Evolutionary conservation across 2,329 filamentous ascomycete species (phyloP).

Genomic region (Xylaria sp.): DNA sequence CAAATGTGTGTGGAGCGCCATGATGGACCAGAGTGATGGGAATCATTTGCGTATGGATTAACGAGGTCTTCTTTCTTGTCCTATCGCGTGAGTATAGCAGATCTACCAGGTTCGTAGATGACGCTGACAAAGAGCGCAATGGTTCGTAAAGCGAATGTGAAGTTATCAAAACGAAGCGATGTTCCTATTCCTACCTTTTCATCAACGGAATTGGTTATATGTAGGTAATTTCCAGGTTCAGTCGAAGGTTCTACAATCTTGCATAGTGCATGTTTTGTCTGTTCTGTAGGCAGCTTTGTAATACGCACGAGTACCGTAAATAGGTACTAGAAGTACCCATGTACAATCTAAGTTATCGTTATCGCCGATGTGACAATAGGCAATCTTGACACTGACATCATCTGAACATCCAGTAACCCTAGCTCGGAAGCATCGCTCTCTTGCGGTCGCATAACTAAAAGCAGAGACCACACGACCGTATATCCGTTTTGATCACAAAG

Average conservation of each 20-base stretch:
- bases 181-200: conserved; percentile 18
- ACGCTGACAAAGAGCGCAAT: neutral
- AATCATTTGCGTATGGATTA: conserved; percentile 45
- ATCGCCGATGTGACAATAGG: neutral
- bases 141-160: neutral
- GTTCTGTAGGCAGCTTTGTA: conserved; percentile 54
- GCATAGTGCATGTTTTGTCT: neutral
- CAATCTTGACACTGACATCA: neutral
- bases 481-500: too few relatives aligned
- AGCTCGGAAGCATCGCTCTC: too few relatives aligned
- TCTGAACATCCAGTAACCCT: neutral
- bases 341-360: neutral
- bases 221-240: neutral
- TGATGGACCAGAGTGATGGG: conserved; percentile 61
- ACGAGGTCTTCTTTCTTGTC: conserved; percentile 33
- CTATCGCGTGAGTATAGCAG: conserved; percentile 34
- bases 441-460: too few relatives aligned
- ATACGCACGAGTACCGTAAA: conserved; percentile 47
- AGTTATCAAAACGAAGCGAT: neutral
- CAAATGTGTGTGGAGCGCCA: conserved; percentile 57
- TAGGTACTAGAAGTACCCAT: neutral
- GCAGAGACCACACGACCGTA: too few relatives aligned
- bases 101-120: neutral
- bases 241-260: conserved; percentile 45
- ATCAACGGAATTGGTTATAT: neutral